Evolutionary conservation across 2,329 filamentous ascomycete genomes (phyloP), one percentile per base, ranked within the genome.

Genomic region (Botryotinia calthae): DNA sequence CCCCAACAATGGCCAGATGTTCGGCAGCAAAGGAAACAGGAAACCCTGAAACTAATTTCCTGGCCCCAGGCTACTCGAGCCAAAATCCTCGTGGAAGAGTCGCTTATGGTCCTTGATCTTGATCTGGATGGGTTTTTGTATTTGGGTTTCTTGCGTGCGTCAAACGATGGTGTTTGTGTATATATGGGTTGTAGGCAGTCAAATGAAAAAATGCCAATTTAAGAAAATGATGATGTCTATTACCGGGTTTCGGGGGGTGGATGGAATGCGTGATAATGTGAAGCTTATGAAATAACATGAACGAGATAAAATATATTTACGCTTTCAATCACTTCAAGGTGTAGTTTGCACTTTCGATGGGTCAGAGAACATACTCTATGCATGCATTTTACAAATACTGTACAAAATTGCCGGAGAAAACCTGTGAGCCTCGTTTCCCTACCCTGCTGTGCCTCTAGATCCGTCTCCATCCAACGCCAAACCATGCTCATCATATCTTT

Each of bases 1-100:
- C 95, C 75, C 95, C 96, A 69, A 99, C 96, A 73, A 99, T 99
- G 96, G 96, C 96, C 74, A 93, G 96, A 81, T 98, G 94, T 87
- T 97, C 94, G 67, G 95, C 93, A 70, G 93, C 95, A 77, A 98
- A 98, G 88, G 92, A 91, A 73, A 90, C 90, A 16, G 90, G 91
- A 74, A 93, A 94, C 84, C 88, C 91, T 73, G 87, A 92, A 82
- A 94, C 90, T 72, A 93, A 94, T 84, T 89, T 93, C 77, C 91
- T 94, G 90, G 91, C 91, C 71, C 86, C 91, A 34, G 92, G 92
- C 73, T 84, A 85, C 77, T 84, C 77, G 3, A 75, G 68, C 34
- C 76, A 78, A 51, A 71, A 78, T 70, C 79, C 79, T 59, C 77
- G 76, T 71, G 79, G 79, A 37, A 79, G 79, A 69, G 75, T 77